Percentiles rank a stretch among this genome's conserved stretches.
Conservation (phyloP, 1,284 basidiomycete species). For the Rhodotorula mucilaginosa region DNA sequence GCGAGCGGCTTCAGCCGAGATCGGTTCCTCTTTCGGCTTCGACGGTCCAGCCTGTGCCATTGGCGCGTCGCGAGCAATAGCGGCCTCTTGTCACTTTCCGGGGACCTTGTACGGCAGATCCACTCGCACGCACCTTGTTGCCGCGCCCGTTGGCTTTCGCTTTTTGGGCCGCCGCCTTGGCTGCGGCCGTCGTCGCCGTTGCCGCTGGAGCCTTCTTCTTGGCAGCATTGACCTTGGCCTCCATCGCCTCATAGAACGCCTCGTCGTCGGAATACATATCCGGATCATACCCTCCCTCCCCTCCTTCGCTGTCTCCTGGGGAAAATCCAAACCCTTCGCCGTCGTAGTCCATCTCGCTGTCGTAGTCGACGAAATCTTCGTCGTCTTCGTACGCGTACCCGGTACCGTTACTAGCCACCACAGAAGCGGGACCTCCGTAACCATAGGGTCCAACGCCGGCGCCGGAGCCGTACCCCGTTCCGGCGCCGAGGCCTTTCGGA, state of each 20-base stretch:
- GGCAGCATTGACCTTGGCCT: neutral
- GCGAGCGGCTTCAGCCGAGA: neutral
- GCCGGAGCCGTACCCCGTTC: conserved; percentile 16
- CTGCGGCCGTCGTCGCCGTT: neutral
- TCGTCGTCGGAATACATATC: neutral
- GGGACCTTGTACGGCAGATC: too few species aligned
- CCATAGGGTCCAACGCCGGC: neutral
- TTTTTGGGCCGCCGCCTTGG: neutral
- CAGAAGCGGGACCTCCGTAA: neutral
- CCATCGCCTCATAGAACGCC: neutral
- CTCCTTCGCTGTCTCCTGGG: neutral
- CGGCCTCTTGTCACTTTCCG: neutral
- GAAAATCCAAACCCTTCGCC: too few species aligned
- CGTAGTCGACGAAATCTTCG: neutral
- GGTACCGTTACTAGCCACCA: neutral
- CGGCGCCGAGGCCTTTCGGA: conserved; percentile 10
- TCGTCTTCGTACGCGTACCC: conserved; percentile 6
- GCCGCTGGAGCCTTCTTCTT: neutral
- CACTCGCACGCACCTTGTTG: neutral
- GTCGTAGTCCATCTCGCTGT: neutral
- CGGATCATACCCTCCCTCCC: neutral
- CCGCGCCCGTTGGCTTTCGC: neutral
- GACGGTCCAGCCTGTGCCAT: too few species aligned
- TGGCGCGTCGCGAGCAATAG: neutral
- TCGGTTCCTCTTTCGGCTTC: too few species aligned